These are phyloP conservation scores for Suillus alpinus DNA, from an alignment of 768 basidiomycete genomes.

Conservation along the genomic window DNA sequence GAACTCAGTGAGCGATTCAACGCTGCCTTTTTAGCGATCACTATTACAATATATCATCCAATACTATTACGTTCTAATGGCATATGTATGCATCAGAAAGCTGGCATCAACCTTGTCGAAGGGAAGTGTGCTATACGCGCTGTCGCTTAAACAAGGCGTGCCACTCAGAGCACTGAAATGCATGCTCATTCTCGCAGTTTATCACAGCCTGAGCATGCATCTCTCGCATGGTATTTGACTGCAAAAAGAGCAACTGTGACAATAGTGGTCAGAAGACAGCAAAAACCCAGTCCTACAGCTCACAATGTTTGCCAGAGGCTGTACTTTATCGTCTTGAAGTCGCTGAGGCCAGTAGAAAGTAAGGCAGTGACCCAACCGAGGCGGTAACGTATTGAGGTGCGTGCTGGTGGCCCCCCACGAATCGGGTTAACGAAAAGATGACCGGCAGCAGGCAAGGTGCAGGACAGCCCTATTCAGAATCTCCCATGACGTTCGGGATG, in stretches of 20 bases:
- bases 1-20: constrained; percentile 8
- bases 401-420: neutral
- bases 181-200: neutral
- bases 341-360: neutral
- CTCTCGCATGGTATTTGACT: neutral
- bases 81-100: neutral
- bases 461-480: neutral
- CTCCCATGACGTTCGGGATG: neutral
- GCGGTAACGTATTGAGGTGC: neutral
- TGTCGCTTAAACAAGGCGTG: constrained; percentile 6
- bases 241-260: neutral
- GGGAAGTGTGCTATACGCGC: constrained; percentile 11
- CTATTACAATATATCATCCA: constrained; percentile 2
- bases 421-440: neutral
- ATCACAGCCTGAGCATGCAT: neutral
- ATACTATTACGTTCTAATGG: neutral
- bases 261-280: neutral
- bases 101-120: constrained; percentile 2
- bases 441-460: neutral
- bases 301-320: neutral
- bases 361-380: neutral
- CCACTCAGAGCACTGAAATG: constrained; percentile 1
- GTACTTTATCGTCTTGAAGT: no score
- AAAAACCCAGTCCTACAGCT: neutral
- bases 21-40: neutral